Evolutionary conservation across 371 early-diverging fungal species (phyloP).

Genomic region (Dichotomocladium elegans): DNA sequence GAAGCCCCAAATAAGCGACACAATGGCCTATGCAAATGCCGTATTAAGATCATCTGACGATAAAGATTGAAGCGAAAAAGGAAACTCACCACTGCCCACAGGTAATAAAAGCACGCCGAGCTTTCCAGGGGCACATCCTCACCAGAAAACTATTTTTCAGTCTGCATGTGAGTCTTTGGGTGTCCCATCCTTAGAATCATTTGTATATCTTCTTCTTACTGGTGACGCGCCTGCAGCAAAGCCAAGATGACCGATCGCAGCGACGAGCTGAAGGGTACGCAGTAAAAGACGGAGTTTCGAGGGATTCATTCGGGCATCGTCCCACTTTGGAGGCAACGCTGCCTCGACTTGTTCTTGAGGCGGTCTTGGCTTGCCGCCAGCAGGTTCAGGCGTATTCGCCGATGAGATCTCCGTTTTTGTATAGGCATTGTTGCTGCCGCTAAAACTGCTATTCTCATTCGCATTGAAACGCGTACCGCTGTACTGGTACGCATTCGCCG

Average conservation of each 20-base stretch:
- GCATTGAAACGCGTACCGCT: slow-evolving; percentile 20
- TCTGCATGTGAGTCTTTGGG: neutral
- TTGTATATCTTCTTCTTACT: slow-evolving; percentile 19
- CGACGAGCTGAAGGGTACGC: slow-evolving; percentile 34
- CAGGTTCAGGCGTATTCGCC: slow-evolving; percentile 4
- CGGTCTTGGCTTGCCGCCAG: slow-evolving; percentile 17
- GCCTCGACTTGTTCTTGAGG: slow-evolving; percentile 2
- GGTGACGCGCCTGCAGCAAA: slow-evolving; percentile 51
- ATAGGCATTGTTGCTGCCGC: slow-evolving; percentile 14
- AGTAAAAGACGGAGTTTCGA: slow-evolving; percentile 30
- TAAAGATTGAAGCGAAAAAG: slow-evolving; percentile 7
- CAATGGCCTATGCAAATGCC: slow-evolving; percentile 27
- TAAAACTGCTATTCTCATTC: neutral
- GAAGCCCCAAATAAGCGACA: slow-evolving; percentile 45
- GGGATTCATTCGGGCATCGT: slow-evolving; percentile 16
- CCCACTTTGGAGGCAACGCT: slow-evolving; percentile 21
- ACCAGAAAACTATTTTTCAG: slow-evolving; percentile 22
- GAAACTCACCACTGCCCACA: slow-evolving; percentile 42
- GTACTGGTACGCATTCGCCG: slow-evolving; percentile 22
- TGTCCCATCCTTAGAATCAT: too few relatives aligned
- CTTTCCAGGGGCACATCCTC: slow-evolving; percentile 31
- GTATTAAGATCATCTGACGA: neutral
- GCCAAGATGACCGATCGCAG: slow-evolving; percentile 39
- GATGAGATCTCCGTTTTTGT: slow-evolving; percentile 7
- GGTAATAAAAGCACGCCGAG: slow-evolving; percentile 36